These are phyloP conservation scores for Epichloe uncinata DNA, from an alignment of 2,329 filamentous ascomycete species.

Conservation along the genomic window DNA sequence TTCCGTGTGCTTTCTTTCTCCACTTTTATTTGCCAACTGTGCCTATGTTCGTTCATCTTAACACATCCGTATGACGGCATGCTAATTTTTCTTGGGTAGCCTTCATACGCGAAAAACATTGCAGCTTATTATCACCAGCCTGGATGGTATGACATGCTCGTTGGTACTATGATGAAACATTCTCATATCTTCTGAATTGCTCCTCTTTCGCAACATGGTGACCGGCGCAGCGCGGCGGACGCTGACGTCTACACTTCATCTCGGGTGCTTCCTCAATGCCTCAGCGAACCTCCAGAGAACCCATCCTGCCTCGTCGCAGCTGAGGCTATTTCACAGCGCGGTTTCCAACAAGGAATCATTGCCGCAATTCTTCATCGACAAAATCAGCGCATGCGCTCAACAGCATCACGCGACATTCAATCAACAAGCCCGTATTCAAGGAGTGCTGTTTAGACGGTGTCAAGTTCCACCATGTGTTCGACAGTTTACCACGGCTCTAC, in stretches of 20 bases:
- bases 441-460: not conserved
- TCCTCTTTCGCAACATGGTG: slow-evolving; percentile 28
- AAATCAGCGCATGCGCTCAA: not conserved
- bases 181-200: slow-evolving; percentile 8
- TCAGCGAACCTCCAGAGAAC: slow-evolving; percentile 8
- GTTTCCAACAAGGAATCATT: not conserved
- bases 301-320: slow-evolving; percentile 9
- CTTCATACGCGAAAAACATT: not conserved
- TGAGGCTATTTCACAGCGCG: not conserved
- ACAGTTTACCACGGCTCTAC: slow-evolving; percentile 17
- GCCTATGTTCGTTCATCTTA: not conserved
- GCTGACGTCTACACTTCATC: slow-evolving; percentile 32
- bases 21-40: not conserved
- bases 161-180: slow-evolving; percentile 16
- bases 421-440: not conserved
- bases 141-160: not conserved
- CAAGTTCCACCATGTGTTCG: slow-evolving; percentile 9
- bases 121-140: not conserved
- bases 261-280: slow-evolving; percentile 17
- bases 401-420: not conserved
- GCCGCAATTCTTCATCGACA: not conserved
- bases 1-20: not conserved
- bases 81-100: not conserved
- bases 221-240: slow-evolving; percentile 35
- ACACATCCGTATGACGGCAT: slow-evolving; percentile 1